Evolutionary conservation across 352 stramenopile species (phyloP).

Genomic region (Phytophthora ohioensis): DNA sequence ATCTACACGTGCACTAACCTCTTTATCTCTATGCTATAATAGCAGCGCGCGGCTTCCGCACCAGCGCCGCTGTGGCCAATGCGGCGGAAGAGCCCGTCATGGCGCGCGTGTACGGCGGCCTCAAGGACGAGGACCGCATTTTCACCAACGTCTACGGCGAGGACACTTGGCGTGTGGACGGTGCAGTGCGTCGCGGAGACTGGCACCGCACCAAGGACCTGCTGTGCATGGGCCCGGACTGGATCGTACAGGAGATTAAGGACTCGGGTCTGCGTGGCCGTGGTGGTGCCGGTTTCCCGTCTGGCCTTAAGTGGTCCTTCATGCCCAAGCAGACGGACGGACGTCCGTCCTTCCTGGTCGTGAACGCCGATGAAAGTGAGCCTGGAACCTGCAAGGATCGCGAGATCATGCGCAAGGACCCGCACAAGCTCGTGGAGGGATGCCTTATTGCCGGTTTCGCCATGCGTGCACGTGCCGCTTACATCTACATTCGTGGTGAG

Average conservation of each 20-base stretch:
- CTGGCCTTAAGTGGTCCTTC: constrained; percentile 99
- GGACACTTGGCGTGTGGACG: constrained; percentile 89
- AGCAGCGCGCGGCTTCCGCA: constrained; percentile 49
- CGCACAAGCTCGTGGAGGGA: constrained; percentile 99
- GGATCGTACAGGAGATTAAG: constrained; percentile 99
- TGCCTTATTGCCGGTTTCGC: constrained; percentile 98
- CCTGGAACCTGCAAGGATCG: constrained; percentile 99
- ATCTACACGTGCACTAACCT: background rate
- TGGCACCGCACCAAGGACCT: constrained; percentile 98
- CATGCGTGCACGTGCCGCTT: constrained; percentile 98
- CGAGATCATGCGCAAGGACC: constrained; percentile 99
- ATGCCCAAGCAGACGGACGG: constrained; percentile 99
- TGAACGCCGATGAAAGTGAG: constrained; percentile 99
- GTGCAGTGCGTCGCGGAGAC: constrained; percentile 94
- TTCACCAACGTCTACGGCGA: constrained; percentile 99
- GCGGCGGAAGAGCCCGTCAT: constrained; percentile 62
- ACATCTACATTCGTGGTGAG: constrained; percentile 99
- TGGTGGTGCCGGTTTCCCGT: constrained; percentile 98
- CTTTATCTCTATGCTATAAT: background rate
- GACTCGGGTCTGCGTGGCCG: constrained; percentile 97
- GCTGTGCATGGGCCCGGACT: constrained; percentile 98
- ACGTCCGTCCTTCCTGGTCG: constrained; percentile 98
- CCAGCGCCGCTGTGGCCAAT: constrained; percentile 49
- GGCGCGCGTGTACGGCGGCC: constrained; percentile 92
- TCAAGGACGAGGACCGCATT: constrained; percentile 99